Evolutionary conservation across 169 alveolate genomes (phyloP), one percentile per base, ranked within the genome.

Genomic region (Amoebophrya sp.): DNA sequence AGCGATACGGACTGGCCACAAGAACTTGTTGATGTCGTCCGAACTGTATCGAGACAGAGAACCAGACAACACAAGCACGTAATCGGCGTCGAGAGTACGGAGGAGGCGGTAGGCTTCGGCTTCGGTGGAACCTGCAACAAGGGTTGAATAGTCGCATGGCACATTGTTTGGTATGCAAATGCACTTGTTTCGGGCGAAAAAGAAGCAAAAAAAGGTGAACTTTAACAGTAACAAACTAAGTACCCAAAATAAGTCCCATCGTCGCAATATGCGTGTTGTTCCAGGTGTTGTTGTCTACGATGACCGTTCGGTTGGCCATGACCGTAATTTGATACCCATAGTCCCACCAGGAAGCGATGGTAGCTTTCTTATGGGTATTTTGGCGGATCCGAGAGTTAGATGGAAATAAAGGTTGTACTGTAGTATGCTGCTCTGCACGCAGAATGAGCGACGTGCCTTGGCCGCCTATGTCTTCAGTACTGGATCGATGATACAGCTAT

Each of bases 261-360:
- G 99, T 97, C 14, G 99, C 99, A 78, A 99, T 99, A 93, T 98
- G 99, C 38, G 98, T 96, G 93, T 97, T 96, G 95, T 98, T 98
- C 99, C 99, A 98, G 2, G 99, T 99, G 95, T 99, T 99, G 94
- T 98, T 98, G 96, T 99, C 99, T 41, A 98, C 99, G 55, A 98
- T 91, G 33, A 98, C 99, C 29, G 99, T 97, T 90, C 99, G 95
- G 93, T 97, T 97, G 40, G 98, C 97, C 98, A 98, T 96, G 91
- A 98, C 99, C 77, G 99, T 97, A 47, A 98, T 96, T 94, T 99
- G 99, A 92, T 99, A 99, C 23, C 99, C 99, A 93, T 99, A 99
- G 95, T 99, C 99, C 99, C 99, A 99, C 99, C 99, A 99, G 12
- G 99, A 95, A 95, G 98, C 96, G 78, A 99, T 96, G 91, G 97